These are phyloP conservation scores for Talaromyces amestolkiae DNA, from an alignment of 2,329 filamentous ascomycete genomes.

Conservation along the genomic window DNA sequence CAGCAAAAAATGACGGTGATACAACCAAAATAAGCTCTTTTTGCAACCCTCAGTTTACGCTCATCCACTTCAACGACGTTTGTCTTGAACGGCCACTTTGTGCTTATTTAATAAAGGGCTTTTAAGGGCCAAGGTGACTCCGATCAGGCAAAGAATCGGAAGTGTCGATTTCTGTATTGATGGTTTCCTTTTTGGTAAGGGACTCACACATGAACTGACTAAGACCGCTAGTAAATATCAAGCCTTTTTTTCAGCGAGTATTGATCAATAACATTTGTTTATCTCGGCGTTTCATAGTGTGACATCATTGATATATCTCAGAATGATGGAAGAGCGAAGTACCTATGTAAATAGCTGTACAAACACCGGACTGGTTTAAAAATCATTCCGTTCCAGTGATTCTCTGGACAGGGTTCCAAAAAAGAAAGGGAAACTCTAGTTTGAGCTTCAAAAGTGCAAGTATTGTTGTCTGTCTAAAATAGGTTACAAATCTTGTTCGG, in stretches of 20 bases:
- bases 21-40: background rate
- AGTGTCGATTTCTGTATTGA: slow-evolving; percentile 12
- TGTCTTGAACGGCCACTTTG: slow-evolving; percentile 15
- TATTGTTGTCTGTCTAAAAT: background rate
- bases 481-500: too few relatives aligned
- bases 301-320: background rate
- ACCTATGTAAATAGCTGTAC: too few relatives aligned
- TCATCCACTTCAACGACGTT: background rate
- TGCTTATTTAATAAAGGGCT: slow-evolving; percentile 15
- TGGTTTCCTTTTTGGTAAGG: background rate
- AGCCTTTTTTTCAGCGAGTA: background rate
- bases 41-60: background rate
- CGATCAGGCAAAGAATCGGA: slow-evolving; percentile 7
- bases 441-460: background rate
- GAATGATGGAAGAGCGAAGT: background rate
- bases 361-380: too few relatives aligned
- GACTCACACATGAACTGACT: background rate
- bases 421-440: background rate
- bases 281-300: background rate
- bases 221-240: background rate
- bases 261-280: background rate
- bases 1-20: background rate
- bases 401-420: too few relatives aligned
- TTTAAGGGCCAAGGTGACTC: slow-evolving; percentile 11
- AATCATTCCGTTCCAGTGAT: too few relatives aligned